Percentiles rank a stretch among this genome's conserved stretches.
Evolutionary conservation across 495 filamentous ascomycete species (phyloP).

Genomic region (Lasiosphaeris hirsuta): DNA sequence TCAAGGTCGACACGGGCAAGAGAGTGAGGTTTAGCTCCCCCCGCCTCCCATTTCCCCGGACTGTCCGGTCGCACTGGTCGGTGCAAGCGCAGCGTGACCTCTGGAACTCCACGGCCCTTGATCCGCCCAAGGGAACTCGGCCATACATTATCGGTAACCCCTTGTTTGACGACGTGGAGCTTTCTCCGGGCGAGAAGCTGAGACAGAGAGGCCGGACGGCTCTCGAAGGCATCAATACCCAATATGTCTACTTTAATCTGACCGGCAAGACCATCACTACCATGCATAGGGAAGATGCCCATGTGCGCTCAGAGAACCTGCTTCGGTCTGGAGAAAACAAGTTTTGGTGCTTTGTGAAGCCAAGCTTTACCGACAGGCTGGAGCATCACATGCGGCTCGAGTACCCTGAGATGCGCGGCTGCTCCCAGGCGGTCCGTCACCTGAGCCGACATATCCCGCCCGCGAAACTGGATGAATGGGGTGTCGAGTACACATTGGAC

Average conservation of each 20-base stretch:
- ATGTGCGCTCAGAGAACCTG: constrained; percentile 34
- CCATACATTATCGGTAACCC: constrained; percentile 35
- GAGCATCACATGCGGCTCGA: constrained; percentile 23
- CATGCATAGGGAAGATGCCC: constrained; percentile 35
- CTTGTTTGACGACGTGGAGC: constrained; percentile 31
- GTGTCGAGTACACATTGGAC: constrained; percentile 34
- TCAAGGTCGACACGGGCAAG: constrained; percentile 32
- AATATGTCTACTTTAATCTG: constrained; percentile 36
- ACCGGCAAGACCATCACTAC: constrained; percentile 31
- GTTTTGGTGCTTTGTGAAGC: constrained; percentile 37
- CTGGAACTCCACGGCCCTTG: constrained; percentile 28
- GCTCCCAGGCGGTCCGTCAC: constrained; percentile 33
- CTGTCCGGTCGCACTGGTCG: constrained; percentile 22
- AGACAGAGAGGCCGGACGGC: constrained; percentile 22
- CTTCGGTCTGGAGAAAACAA: constrained; percentile 33
- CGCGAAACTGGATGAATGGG: constrained; percentile 28
- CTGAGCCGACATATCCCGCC: constrained; percentile 34
- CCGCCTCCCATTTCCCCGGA: constrained; percentile 22
- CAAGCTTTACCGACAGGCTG: constrained; percentile 20
- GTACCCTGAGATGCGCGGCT: constrained; percentile 29
- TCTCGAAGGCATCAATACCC: constrained; percentile 33
- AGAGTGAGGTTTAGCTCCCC: constrained; percentile 20
- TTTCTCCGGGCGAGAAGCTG: constrained; percentile 31
- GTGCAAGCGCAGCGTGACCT: constrained; percentile 25
- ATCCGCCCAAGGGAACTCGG: constrained; percentile 25